Conservation (phyloP, 345 rosid species). For the Erucastrum elatum region DNA sequence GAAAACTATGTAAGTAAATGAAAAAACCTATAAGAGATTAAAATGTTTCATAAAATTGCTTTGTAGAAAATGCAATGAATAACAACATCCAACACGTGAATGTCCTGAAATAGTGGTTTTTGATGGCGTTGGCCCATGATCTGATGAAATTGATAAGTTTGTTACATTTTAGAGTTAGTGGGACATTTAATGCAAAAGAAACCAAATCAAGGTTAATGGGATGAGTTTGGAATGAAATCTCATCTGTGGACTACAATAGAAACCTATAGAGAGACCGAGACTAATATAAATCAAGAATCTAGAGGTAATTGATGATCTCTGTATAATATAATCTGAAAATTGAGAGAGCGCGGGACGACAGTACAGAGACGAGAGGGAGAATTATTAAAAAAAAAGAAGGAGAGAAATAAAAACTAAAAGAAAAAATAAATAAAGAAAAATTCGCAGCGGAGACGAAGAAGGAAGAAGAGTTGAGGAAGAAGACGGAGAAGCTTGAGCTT, state of each 20-base stretch:
- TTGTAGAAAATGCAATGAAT: no score
- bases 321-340: slow-evolving; percentile 29
- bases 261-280: background rate
- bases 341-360: slow-evolving; percentile 44
- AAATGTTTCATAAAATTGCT: no score
- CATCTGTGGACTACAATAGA: background rate
- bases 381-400: background rate
- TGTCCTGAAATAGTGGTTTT: no score
- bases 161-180: background rate
- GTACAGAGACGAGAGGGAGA: background rate
- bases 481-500: slow-evolving; percentile 26
- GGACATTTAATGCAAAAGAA: slow-evolving; percentile 8
- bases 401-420: background rate
- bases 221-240: slow-evolving; percentile 23
- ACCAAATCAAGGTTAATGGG: background rate
- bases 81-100: no score
- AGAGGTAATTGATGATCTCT: slow-evolving; percentile 1
- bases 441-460: slow-evolving; percentile 5
- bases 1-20: no score
- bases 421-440: background rate
- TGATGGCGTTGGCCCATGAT: background rate
- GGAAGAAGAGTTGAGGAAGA: background rate
- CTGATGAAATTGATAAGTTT: background rate
- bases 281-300: background rate
- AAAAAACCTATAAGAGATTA: no score